Base-by-base conservation (phyloP, 1,139 yeast genomes). In the Yamadazyma kanchanaburiensis region DNA sequence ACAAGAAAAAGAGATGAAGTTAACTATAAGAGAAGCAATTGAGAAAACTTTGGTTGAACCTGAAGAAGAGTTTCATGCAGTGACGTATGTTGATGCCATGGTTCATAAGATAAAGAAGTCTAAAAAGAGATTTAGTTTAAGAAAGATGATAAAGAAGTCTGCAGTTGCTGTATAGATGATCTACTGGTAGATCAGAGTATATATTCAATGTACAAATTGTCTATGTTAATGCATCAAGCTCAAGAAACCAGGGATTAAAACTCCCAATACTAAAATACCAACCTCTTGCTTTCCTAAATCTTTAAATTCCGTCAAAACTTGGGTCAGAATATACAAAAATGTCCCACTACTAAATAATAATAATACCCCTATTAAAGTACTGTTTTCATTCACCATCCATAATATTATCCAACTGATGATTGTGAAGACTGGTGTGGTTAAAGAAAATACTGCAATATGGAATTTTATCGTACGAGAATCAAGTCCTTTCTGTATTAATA, bases 321-420 rank as follows among this genome's bases (percentile, higher is more conserved):
- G 86, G 37, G 75, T 64, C 10, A 86, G 83, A 20, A 83, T 85
- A 44, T 71, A 83, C 19, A 82, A 51, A 46, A 83, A 83, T 1
- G 87, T 80, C 5, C 94, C 94, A 5, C 83, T 85, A 34, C 83
- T 74, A 41, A 80, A 77, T 10, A 81, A 51, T 30, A 80, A 55
- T 21, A 78, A 50, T 2, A 66, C 40, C 1, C 80, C 82, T n/a
- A 80, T 58, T 39, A 67, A 58, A 44, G 67, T 60, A 26, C 60
- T 58, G 30, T 50, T 45, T 6, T 46, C 29, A 35, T 51, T 45
- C 10, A 68, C 40, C 9, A 67, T 15, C 18, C 45, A 39, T 22
- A 75, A 54, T 4, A 71, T 31, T 6, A 55, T 27, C 48, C 64
- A 76, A 0, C 81, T 70, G 3, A 61, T 26, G 6, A 77, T 36